These are phyloP conservation scores for Rickenella mellea DNA, from an alignment of 768 basidiomycete genomes.

Conservation along the genomic window DNA sequence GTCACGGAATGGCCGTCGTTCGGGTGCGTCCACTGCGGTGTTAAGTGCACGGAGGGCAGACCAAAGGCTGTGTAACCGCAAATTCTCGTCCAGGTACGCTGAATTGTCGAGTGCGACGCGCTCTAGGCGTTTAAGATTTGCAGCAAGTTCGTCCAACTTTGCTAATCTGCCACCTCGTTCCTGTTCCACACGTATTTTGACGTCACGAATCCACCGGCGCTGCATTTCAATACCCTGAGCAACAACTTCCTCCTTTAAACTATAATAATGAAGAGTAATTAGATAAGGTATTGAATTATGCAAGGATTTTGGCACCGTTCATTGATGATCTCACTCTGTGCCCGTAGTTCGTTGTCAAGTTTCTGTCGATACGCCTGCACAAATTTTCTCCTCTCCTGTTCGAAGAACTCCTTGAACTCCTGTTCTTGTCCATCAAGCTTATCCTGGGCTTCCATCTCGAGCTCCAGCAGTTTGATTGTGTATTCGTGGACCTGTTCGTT, in stretches of 20 bases:
- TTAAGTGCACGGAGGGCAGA: conserved; percentile 79
- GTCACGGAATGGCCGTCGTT: conserved; percentile 77
- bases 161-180: conserved; percentile 93
- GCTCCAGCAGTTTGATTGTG: conserved; percentile 64
- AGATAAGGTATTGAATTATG: not conserved
- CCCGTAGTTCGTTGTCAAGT: conserved; percentile 74
- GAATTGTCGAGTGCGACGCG: conserved; percentile 88
- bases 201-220: conserved; percentile 90
- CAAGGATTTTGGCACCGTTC: conserved; percentile 55
- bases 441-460: conserved; percentile 81
- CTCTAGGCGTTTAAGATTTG: conserved; percentile 84
- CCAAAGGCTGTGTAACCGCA: conserved; percentile 87
- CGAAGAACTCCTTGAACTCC: conserved; percentile 72
- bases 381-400: conserved; percentile 65
- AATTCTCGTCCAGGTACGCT: conserved; percentile 84
- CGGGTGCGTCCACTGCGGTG: conserved; percentile 50
- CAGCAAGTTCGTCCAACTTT: conserved; percentile 88
- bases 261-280: conserved; percentile 19
- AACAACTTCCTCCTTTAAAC: conserved; percentile 88
- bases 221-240: conserved; percentile 97
- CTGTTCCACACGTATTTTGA: conserved; percentile 92
- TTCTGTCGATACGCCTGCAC: conserved; percentile 77
- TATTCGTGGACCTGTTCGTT: conserved; percentile 85
- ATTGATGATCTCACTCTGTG: conserved; percentile 89
- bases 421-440: conserved; percentile 81